phyloP scores from a whole-genome alignment of 768 basidiomycete species.

The Fomitopsis serialis region DNA sequence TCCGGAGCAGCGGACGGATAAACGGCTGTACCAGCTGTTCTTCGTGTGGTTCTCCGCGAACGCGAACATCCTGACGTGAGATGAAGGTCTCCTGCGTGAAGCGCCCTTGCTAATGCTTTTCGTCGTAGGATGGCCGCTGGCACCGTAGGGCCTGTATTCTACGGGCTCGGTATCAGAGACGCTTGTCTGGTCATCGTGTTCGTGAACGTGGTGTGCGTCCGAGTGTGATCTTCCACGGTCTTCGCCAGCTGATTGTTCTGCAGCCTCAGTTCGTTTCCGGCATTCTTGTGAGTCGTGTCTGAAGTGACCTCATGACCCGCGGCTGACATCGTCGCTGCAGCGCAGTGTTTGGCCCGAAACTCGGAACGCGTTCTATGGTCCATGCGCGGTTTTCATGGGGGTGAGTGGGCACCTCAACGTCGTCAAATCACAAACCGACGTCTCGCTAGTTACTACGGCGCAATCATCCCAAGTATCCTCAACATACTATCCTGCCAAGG shows the following conservation, averaged over 20 bases:
- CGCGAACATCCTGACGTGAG: slow-evolving; percentile 54
- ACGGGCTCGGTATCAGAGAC: slow-evolving; percentile 39
- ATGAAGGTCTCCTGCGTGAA: not conserved
- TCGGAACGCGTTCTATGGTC: slow-evolving; percentile 52
- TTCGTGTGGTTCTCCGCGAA: slow-evolving; percentile 71
- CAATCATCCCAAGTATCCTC: slow-evolving; percentile 31
- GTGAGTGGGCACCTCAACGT: slow-evolving; percentile 5
- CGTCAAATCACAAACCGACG: not conserved
- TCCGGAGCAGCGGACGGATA: slow-evolving; percentile 44
- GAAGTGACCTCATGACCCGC: not conserved
- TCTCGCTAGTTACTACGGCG: slow-evolving; percentile 32
- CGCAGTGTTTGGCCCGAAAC: slow-evolving; percentile 46
- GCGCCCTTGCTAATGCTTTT: not conserved
- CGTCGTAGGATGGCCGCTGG: slow-evolving; percentile 40
- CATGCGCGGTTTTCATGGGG: slow-evolving; percentile 49
- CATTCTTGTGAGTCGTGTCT: slow-evolving; percentile 29
- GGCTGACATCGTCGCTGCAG: slow-evolving; percentile 20
- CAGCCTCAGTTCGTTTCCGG: slow-evolving; percentile 30
- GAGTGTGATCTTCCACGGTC: not conserved
- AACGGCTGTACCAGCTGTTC: slow-evolving; percentile 58
- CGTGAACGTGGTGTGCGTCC: slow-evolving; percentile 39
- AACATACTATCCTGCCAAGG: slow-evolving; percentile 41
- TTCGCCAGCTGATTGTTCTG: not conserved
- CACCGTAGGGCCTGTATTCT: slow-evolving; percentile 45
- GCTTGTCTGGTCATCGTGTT: slow-evolving; percentile 37